phyloP scores from a whole-genome alignment of 176 grass and related monocot species.

The Raddia guianensis region DNA sequence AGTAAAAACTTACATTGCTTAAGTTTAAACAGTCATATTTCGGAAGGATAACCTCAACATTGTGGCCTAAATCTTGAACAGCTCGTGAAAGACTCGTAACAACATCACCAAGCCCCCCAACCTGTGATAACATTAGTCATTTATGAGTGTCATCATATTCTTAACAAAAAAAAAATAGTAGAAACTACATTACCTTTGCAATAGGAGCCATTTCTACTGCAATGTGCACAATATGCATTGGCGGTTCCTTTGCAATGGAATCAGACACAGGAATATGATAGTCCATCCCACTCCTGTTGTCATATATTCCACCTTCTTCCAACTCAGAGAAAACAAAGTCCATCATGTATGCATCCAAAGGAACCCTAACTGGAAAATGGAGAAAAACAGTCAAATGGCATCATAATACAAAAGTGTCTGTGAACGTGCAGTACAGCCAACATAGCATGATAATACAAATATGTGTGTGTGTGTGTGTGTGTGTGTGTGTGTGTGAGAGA shows the following conservation, averaged over 20 bases:
- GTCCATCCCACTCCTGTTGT: slow-evolving; percentile 85
- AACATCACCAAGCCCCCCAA: slow-evolving; percentile 94
- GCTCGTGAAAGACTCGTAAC: slow-evolving; percentile 98
- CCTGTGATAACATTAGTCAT: slow-evolving; percentile 48
- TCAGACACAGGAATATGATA: slow-evolving; percentile 85
- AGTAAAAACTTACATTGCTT: slow-evolving; percentile 75
- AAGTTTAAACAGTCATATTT: slow-evolving; percentile 96
- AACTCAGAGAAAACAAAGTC: slow-evolving; percentile 98
- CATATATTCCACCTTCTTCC: slow-evolving; percentile 87
- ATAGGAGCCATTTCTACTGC: slow-evolving; percentile 98
- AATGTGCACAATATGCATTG: slow-evolving; percentile 96
- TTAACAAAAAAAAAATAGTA: not conserved
- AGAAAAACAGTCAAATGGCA: slow-evolving; percentile 18
- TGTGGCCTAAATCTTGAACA: slow-evolving; percentile 95
- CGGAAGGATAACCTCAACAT: slow-evolving; percentile 91
- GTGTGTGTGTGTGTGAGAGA: too few relatives aligned
- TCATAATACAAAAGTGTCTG: not conserved
- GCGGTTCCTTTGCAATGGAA: slow-evolving; percentile 74
- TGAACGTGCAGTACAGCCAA: too few relatives aligned
- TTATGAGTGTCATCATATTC: not conserved
- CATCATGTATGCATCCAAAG: slow-evolving; percentile 95
- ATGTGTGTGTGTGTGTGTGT: not conserved
- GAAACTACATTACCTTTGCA: slow-evolving; percentile 65
- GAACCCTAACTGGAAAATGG: slow-evolving; percentile 76
- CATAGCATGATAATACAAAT: not conserved